These are phyloP conservation scores for Populus hybrid DNA, from an alignment of 441 rosid species.

Conservation along the genomic window DNA sequence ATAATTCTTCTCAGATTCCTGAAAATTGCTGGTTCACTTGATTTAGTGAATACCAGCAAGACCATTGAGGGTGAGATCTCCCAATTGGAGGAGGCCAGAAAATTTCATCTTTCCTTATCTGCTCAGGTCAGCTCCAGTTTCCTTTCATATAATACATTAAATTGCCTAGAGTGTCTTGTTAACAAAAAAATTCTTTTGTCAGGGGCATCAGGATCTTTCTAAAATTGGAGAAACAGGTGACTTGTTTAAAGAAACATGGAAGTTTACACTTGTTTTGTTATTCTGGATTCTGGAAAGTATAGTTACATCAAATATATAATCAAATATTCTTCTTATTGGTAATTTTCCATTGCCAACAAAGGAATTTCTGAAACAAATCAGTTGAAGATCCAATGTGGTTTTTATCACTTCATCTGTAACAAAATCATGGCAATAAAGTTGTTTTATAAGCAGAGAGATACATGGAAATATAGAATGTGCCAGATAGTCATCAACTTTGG, in stretches of 20 bases:
- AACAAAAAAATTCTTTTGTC: slow-evolving; percentile 8
- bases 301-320: too few relatives aligned
- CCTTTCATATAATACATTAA: slow-evolving; percentile 8
- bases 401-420: background rate
- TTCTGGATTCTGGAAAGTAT: background rate
- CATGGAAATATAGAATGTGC: background rate
- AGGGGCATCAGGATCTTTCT: slow-evolving; percentile 9
- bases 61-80: slow-evolving; percentile 51
- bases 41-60: slow-evolving; percentile 34
- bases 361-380: background rate
- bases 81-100: slow-evolving; percentile 63
- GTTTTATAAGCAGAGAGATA: background rate
- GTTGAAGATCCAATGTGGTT: background rate
- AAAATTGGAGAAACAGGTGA: slow-evolving; percentile 18
- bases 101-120: slow-evolving; percentile 54
- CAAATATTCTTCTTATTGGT: background rate
- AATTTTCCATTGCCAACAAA: background rate
- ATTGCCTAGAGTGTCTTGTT: background rate
- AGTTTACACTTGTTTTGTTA: background rate
- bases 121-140: slow-evolving; percentile 35
- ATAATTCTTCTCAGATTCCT: slow-evolving; percentile 40
- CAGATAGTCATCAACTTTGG: background rate
- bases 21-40: slow-evolving; percentile 39
- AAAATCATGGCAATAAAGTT: background rate
- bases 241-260: background rate